phyloP scores from a whole-genome alignment of 345 rosid species.

The Nephelium lappaceum region DNA sequence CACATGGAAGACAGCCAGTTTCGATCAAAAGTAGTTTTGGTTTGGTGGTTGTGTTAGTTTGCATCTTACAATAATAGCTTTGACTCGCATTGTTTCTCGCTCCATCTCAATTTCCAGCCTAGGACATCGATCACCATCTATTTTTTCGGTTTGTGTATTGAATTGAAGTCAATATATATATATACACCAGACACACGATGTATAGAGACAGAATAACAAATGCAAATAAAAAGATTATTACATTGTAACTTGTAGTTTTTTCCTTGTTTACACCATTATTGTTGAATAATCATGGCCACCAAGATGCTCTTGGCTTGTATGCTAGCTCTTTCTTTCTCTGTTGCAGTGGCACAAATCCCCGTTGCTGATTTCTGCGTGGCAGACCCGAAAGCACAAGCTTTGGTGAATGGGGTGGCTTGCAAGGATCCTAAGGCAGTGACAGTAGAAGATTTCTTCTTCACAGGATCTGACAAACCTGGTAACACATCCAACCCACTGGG shows the following conservation, averaged over 20 bases:
- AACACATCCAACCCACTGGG: conserved; percentile 13
- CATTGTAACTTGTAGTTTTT: too few species aligned
- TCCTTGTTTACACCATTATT: too few species aligned
- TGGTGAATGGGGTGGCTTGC: conserved; percentile 19
- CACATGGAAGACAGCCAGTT: too few species aligned
- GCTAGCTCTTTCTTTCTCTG: background rate
- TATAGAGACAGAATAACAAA: background rate
- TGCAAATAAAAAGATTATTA: background rate
- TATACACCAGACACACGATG: too few species aligned
- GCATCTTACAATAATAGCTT: background rate
- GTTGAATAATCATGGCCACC: background rate
- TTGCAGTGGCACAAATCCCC: background rate
- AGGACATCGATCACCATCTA: background rate
- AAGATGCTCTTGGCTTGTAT: background rate
- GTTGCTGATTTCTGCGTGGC: conserved; percentile 29
- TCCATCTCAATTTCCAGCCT: background rate
- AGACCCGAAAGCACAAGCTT: background rate
- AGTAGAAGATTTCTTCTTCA: conserved; percentile 18
- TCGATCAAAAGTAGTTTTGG: too few species aligned
- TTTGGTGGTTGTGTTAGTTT: background rate
- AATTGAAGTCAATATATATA: too few species aligned
- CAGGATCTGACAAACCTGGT: conserved; percentile 18
- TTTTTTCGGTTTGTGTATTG: background rate
- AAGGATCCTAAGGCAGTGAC: conserved; percentile 5
- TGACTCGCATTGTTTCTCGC: background rate